Percentiles rank a stretch among this genome's conserved stretches.
These are phyloP conservation scores for Claviceps sp. DNA, from an alignment of 2,329 filamentous ascomycete genomes.

Conservation along the genomic window DNA sequence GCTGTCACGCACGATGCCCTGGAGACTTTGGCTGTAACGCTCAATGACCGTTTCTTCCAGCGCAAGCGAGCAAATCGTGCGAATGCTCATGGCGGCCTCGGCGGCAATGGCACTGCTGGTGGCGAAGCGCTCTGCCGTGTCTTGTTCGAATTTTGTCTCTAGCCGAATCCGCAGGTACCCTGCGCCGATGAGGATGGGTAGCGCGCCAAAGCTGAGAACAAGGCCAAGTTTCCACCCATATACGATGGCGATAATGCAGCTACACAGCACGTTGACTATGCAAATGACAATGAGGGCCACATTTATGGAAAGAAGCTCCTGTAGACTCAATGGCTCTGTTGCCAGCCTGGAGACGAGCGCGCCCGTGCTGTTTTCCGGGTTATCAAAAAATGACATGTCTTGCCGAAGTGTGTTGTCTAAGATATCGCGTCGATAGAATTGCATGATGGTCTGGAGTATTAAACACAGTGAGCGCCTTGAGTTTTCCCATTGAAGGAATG, in stretches of 20 bases:
- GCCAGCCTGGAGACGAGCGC: conserved; percentile 24
- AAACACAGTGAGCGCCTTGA: not conserved
- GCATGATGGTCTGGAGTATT: conserved; percentile 16
- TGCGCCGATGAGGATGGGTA: conserved; percentile 30
- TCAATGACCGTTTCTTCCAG: conserved; percentile 29
- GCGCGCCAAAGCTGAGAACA: conserved; percentile 29
- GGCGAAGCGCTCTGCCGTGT: conserved; percentile 29
- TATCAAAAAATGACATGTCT: conserved; percentile 36
- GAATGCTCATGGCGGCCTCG: conserved; percentile 35
- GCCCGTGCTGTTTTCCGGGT: conserved; percentile 23
- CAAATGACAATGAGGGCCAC: conserved; percentile 33
- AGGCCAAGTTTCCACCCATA: conserved; percentile 38
- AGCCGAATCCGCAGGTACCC: conserved; percentile 36
- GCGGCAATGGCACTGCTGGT: conserved; percentile 34
- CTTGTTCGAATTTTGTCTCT: conserved; percentile 31
- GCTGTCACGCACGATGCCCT: conserved; percentile 18
- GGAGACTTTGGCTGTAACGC: conserved; percentile 19
- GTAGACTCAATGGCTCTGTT: conserved; percentile 30
- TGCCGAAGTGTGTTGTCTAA: conserved; percentile 41
- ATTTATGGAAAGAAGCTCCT: conserved; percentile 37
- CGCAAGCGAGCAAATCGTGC: conserved; percentile 35
- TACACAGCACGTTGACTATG: conserved; percentile 30
- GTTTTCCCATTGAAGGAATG: not conserved
- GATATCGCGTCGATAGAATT: conserved; percentile 23
- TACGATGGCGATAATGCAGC: conserved; percentile 30